phyloP scores from a whole-genome alignment of 495 filamentous ascomycete genomes.

The Penicillium flavigenum region DNA sequence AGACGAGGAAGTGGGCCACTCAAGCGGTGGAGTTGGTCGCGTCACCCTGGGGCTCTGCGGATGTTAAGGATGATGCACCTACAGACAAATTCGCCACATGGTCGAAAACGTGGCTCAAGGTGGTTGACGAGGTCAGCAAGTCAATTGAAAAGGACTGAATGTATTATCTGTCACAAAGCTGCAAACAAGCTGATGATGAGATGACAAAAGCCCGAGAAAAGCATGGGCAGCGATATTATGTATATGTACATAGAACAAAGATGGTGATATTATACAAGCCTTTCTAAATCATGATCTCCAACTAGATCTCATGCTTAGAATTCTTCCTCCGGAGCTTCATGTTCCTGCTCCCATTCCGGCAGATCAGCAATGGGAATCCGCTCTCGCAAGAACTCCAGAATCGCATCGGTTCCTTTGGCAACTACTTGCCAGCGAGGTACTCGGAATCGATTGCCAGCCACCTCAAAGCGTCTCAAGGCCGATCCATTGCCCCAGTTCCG shows the following conservation, averaged over 20 bases:
- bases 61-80: conserved; percentile 17
- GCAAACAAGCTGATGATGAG: conserved; percentile 3
- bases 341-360: conserved; percentile 36
- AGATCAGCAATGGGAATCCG: conserved; percentile 68
- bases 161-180: neutral
- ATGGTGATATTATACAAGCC: conserved; percentile 18
- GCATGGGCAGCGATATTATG: conserved; percentile 15
- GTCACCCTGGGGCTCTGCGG: conserved; percentile 26
- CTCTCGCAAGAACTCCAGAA: conserved; percentile 79
- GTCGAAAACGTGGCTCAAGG: conserved; percentile 50
- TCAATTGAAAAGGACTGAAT: conserved; percentile 21
- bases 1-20: conserved; percentile 31
- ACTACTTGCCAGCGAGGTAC: conserved; percentile 86
- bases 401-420: conserved; percentile 82
- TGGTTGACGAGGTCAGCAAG: conserved; percentile 44
- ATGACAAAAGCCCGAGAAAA: conserved; percentile 10
- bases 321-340: conserved; percentile 20
- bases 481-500: conserved; percentile 39
- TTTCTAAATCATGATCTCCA: conserved; percentile 2
- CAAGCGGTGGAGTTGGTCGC: conserved; percentile 30
- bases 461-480: conserved; percentile 55
- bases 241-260: conserved; percentile 20
- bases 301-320: conserved; percentile 9
- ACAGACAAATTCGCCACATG: conserved; percentile 49
- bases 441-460: conserved; percentile 77